A percentile compares a stretch with the other conserved stretches of the same genome.
Conservation (phyloP, 768 basidiomycete genomes). For the Tephrocybe sp. region DNA sequence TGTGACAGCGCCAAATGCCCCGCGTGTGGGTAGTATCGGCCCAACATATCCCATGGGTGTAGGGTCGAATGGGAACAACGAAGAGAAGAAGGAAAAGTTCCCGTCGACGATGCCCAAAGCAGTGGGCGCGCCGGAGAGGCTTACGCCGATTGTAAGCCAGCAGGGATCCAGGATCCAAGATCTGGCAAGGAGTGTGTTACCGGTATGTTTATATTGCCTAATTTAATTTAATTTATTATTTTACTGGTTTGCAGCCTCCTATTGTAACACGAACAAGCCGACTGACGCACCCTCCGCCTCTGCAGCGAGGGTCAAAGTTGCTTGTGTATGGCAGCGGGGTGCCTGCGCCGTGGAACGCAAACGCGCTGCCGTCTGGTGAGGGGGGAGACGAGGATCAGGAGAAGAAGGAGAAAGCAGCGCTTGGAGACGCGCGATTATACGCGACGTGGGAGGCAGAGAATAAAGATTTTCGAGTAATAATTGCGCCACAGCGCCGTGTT, state of each 20-base stretch:
- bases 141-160: conserved; percentile 63
- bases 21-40: conserved; percentile 59
- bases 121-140: conserved; percentile 42
- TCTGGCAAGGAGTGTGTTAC: conserved; percentile 62
- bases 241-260: conserved; percentile 47
- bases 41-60: conserved; percentile 64
- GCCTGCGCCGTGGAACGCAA: conserved; percentile 53
- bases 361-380: conserved; percentile 26
- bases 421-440: conserved; percentile 52
- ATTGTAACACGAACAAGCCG: conserved; percentile 60
- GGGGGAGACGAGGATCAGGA: conserved; percentile 22
- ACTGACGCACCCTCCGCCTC: conserved; percentile 61
- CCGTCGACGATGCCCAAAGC: conserved; percentile 47
- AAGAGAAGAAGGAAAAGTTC: conserved; percentile 40
- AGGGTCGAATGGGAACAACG: conserved; percentile 22
- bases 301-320: conserved; percentile 49
- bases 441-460: conserved; percentile 58
- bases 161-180: conserved; percentile 66
- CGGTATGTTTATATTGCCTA: no score
- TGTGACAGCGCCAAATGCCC: conserved; percentile 54
- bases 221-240: no score
- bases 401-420: conserved; percentile 28
- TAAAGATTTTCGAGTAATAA: conserved; percentile 43
- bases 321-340: conserved; percentile 47
- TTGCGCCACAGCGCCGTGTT: conserved; percentile 31